Base-by-base conservation (phyloP, 2,329 filamentous ascomycete species). In the Lasiodiplodia sp. region DNA sequence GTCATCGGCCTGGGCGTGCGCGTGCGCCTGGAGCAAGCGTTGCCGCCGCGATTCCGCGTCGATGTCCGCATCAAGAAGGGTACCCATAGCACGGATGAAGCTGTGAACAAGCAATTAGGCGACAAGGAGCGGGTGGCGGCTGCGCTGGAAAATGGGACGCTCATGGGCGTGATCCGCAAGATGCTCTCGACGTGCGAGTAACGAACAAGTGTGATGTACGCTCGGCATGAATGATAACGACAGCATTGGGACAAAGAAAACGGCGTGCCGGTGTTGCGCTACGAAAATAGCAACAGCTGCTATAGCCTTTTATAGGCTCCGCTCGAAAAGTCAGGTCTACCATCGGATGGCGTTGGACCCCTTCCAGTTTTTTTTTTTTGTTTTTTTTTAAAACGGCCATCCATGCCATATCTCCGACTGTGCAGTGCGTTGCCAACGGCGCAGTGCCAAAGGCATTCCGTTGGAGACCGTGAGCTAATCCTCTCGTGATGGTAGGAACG, bases 91-190 rank as follows among this genome's bases (percentile, higher is more conserved):
- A 96, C 96, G 70, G 95, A 93, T 56, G 94, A 97, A 71, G 94
- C 97, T 78, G 94, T 97, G 65, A 97, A 97, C 82, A 97, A 97
- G 85, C 96, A 99, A 81, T 84, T 99, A 53, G 92, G 90, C 40
- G 96, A 99, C 82, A 99, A 98, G 84, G 96, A 99, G 83, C 86
- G 96, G 70, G 96, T 99, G 55, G 94, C 95, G 1, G 96, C 96
- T 11, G 96, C 96, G 7, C 83, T 97, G 74, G 96, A 98, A 81
- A 99, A 99, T 78, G 92, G 92, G 68, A 96, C 92, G 1, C 83
- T 99, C 70, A 93, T 93, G 85, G 90, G 90, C 51, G 92, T 97
- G 38, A 85, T 99, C 71, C 89, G 92, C 78, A 97, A 96, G 81
- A 98, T 99, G 96, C 86, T 98, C 71, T 90, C 93, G 78, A 95